Conservation (phyloP, 73 alveolate genomes). For the Stentor roeselii region DNA sequence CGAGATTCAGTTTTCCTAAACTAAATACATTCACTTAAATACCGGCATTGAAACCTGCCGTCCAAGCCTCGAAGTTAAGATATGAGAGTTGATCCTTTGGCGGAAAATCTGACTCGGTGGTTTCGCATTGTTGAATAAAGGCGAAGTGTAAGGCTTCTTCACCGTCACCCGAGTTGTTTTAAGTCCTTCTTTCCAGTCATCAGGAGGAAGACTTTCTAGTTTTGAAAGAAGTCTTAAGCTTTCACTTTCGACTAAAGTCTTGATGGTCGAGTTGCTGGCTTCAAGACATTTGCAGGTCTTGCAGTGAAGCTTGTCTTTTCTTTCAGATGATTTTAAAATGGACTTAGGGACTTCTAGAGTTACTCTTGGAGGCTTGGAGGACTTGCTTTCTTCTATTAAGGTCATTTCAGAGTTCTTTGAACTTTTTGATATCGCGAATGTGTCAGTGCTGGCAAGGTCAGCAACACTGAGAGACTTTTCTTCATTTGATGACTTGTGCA, state of each 20-base stretch:
- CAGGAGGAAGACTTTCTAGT: background rate
- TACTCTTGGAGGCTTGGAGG: background rate
- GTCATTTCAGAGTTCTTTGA: background rate
- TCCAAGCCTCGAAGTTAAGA: background rate
- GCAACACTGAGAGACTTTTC: constrained; percentile 1
- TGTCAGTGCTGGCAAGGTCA: background rate
- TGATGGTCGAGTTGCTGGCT: background rate
- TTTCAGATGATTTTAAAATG: too few relatives aligned
- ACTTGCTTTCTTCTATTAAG: background rate
- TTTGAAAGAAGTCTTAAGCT: background rate
- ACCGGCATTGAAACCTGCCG: background rate
- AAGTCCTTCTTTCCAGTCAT: too few relatives aligned
- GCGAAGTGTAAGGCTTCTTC: background rate
- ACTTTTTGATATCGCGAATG: background rate
- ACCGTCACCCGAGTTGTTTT: background rate
- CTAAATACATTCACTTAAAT: background rate
- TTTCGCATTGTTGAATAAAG: background rate
- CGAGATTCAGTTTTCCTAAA: too few relatives aligned
- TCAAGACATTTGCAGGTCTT: background rate
- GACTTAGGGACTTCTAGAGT: background rate
- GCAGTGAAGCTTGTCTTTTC: background rate
- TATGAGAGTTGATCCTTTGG: background rate
- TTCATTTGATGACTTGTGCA: background rate
- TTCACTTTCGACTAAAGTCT: background rate
- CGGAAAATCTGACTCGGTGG: background rate